Evolutionary conservation across 352 stramenopile genomes (phyloP), one percentile per base, ranked within the genome.

Genomic region (Globisporangium lucens): DNA sequence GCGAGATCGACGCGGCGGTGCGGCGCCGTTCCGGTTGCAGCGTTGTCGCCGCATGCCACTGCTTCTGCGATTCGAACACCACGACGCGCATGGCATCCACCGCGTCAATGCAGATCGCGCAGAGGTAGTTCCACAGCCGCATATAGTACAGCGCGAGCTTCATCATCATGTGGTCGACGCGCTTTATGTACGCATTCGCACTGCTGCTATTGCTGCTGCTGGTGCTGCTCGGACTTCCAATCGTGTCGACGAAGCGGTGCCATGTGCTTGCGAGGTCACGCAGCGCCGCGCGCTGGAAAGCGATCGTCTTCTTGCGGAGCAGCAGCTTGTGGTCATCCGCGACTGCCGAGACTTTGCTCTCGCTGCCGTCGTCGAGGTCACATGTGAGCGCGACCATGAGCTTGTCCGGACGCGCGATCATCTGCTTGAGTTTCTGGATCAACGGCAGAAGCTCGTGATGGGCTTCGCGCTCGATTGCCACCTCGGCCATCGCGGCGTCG

Each of bases 131-230:
- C 85, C 85, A 93, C 69, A 91, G 29, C 2, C 70, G 70, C 68
- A 79, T 78, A 67, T 89, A 85, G 62, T 83, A 82, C 22, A 90
- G 49, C 63, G 69, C 65, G 29, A 81, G 65, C 72, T 91, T 91
- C 27, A 80, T 62, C 76, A 91, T 79, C 73, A 82, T 76, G 59
- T 70, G 47, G 57, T 90, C 79, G 8, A 75, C 72, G 52, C 73
- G 59, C 30, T 68, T 63, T 12, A 75, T 66, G 62, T 69, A 56
- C 30, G 30, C n/a, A 9, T 41, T 63, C 58, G 49, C 35, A 33
- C 33, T 27, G 36, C 60, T 56, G 1, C 41, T 49, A 15, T 6
- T 27, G 49, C 51, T 56, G 4, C 15, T 49, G 41, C 41, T 49
- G 4, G 5, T 43, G 17, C 29, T 60, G 20, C 55, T 61, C 17